Evolutionary conservation across 805 yeast genomes (phyloP).

Genomic region (Schizosaccharomyces pombe): DNA sequence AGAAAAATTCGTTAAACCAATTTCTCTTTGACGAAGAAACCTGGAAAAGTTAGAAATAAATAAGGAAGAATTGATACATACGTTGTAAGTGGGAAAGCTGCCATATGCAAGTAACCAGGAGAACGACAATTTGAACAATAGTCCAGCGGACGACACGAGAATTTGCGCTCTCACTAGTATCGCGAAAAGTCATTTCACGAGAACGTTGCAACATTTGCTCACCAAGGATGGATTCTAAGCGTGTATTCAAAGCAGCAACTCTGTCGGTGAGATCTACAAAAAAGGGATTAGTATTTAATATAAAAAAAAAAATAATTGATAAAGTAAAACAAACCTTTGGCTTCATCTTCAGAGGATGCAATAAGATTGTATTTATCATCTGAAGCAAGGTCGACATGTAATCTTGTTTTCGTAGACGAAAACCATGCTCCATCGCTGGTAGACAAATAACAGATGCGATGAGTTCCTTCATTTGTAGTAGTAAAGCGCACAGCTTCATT

Average conservation of each 20-base stretch:
- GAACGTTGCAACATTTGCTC: constrained; percentile 42
- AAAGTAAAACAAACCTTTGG: not conserved
- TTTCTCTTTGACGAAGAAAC: not conserved
- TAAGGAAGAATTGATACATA: not conserved
- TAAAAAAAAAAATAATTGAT: not conserved
- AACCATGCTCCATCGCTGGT: constrained; percentile 31
- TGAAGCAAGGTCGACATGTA: constrained; percentile 47
- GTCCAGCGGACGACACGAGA: constrained; percentile 53
- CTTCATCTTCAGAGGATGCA: constrained; percentile 16
- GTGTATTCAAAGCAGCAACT: constrained; percentile 32
- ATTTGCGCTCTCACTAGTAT: constrained; percentile 56
- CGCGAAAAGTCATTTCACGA: constrained; percentile 55
- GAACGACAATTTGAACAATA: constrained; percentile 40
- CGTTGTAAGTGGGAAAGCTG: constrained; percentile 46
- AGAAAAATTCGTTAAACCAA: not conserved
- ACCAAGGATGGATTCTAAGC: constrained; percentile 32
- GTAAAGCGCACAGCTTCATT: constrained; percentile 56
- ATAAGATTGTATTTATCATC: constrained; percentile 25
- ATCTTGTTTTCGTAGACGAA: constrained; percentile 37
- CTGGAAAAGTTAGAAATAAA: not conserved
- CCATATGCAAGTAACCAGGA: constrained; percentile 45
- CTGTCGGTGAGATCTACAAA: constrained; percentile 25
- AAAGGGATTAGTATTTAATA: not conserved
- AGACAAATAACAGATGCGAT: constrained; percentile 56
- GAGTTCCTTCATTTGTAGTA: constrained; percentile 67